Conservation (phyloP, 2,329 filamentous ascomycete species). For the Trematosphaeria pertusa region DNA sequence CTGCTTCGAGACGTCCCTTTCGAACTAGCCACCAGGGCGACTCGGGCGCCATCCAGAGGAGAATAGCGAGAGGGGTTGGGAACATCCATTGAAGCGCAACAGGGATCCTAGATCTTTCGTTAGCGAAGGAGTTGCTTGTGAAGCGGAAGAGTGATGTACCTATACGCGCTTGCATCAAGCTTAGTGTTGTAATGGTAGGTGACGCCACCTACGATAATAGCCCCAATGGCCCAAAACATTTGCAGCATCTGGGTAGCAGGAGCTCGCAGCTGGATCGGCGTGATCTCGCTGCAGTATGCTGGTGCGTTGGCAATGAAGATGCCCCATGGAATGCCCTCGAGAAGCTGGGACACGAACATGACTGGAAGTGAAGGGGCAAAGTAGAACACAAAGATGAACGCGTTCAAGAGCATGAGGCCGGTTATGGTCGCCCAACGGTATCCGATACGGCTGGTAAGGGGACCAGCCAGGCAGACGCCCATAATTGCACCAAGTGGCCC, state of each 20-base stretch:
- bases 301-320: constrained; percentile 71
- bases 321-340: constrained; percentile 70
- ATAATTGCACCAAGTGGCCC: constrained; percentile 67
- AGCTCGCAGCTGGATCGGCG: constrained; percentile 64
- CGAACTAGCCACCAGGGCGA: constrained; percentile 60
- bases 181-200: constrained; percentile 60
- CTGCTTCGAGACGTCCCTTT: constrained; percentile 50
- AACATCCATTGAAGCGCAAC: constrained; percentile 54
- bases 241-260: constrained; percentile 68
- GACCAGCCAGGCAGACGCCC: constrained; percentile 66
- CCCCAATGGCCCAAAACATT: constrained; percentile 70
- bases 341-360: constrained; percentile 61
- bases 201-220: constrained; percentile 66
- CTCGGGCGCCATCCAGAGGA: constrained; percentile 59
- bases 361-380: constrained; percentile 58
- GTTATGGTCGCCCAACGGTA: constrained; percentile 66
- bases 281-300: constrained; percentile 68
- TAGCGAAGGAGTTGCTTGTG: constrained; percentile 8
- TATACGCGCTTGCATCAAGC: constrained; percentile 21
- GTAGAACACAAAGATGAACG: constrained; percentile 67
- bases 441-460: constrained; percentile 65
- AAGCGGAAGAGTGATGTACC: constrained; percentile 15
- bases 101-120: constrained; percentile 27
- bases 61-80: constrained; percentile 51
- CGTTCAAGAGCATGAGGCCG: constrained; percentile 64